A percentile compares a stretch with the other conserved stretches of the same genome.
Evolutionary conservation across 495 filamentous ascomycete genomes (phyloP).

Genomic region (Hypoxylon fragiforme): DNA sequence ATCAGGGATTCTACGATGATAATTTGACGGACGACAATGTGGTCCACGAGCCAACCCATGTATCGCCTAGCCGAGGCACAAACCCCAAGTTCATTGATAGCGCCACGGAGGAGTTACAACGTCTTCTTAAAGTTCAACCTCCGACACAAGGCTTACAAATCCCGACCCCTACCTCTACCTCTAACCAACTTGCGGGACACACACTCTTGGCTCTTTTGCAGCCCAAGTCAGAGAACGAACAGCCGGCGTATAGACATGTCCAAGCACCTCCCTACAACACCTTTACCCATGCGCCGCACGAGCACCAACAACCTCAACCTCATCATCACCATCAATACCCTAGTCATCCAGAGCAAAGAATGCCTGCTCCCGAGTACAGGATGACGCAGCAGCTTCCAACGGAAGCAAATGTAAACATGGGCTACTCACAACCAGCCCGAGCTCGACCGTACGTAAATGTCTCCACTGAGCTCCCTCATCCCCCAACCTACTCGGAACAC

Average conservation of each 20-base stretch:
- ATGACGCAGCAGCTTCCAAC: conserved; percentile 51
- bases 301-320: conserved; percentile 41
- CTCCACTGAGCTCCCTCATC: conserved; percentile 15
- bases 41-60: conserved; percentile 17
- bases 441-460: conserved; percentile 33
- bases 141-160: conserved; percentile 49
- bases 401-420: conserved; percentile 29
- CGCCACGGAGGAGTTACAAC: conserved; percentile 65
- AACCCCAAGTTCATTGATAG: conserved; percentile 46
- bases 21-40: conserved; percentile 49
- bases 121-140: conserved; percentile 64
- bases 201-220: conserved; percentile 63
- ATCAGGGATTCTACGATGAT: conserved; percentile 38
- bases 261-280: conserved; percentile 42
- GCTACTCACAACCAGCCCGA: conserved; percentile 28
- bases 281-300: conserved; percentile 45
- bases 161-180: conserved; percentile 14
- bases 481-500: conserved; percentile 10
- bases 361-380: conserved; percentile 40
- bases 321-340: conserved; percentile 38
- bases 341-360: conserved; percentile 42
- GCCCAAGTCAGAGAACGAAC: conserved; percentile 35
- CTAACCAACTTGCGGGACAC: conserved; percentile 41
- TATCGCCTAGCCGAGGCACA: not conserved
- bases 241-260: conserved; percentile 3